Evolutionary conservation across 2,329 filamentous ascomycete genomes (phyloP).

Genomic region (Penicillium sp.): DNA sequence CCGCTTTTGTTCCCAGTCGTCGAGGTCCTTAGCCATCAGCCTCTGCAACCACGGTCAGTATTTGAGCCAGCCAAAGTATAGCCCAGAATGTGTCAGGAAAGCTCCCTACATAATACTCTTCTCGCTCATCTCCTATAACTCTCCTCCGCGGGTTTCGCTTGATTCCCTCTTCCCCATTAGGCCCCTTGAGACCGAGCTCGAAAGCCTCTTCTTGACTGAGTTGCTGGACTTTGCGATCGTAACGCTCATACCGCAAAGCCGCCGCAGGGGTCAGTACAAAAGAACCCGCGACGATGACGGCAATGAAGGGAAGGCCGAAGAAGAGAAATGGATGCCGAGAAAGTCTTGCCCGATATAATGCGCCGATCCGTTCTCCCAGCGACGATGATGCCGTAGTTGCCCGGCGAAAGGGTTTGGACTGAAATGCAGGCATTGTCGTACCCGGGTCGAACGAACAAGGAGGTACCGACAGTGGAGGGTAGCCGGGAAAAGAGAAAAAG

Average conservation of each 20-base stretch:
- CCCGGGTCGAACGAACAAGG: neutral
- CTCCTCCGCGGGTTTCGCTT: conserved; percentile 44
- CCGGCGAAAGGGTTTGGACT: conserved; percentile 65
- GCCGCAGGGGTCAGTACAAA: conserved; percentile 94
- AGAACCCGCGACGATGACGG: conserved; percentile 82
- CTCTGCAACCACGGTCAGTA: conserved; percentile 49
- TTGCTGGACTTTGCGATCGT: conserved; percentile 84
- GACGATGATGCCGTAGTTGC: conserved; percentile 46
- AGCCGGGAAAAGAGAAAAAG: neutral
- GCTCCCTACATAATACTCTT: conserved; percentile 46
- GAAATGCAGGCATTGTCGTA: conserved; percentile 58
- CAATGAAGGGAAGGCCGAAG: conserved; percentile 89
- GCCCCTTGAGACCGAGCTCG: conserved; percentile 63
- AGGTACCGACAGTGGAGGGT: neutral
- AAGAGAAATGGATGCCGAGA: conserved; percentile 79
- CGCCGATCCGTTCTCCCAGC: conserved; percentile 64
- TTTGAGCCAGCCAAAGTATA: neutral
- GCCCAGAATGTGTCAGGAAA: neutral
- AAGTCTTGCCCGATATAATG: conserved; percentile 70
- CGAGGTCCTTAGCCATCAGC: conserved; percentile 81
- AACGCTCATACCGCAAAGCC: conserved; percentile 85
- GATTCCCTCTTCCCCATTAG: conserved; percentile 74
- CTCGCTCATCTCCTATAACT: conserved; percentile 40
- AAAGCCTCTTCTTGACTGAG: conserved; percentile 82
- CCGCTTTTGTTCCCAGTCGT: conserved; percentile 95